These are phyloP conservation scores for Boletellus deceptivus DNA, from an alignment of 1,284 basidiomycete species.

Conservation along the genomic window DNA sequence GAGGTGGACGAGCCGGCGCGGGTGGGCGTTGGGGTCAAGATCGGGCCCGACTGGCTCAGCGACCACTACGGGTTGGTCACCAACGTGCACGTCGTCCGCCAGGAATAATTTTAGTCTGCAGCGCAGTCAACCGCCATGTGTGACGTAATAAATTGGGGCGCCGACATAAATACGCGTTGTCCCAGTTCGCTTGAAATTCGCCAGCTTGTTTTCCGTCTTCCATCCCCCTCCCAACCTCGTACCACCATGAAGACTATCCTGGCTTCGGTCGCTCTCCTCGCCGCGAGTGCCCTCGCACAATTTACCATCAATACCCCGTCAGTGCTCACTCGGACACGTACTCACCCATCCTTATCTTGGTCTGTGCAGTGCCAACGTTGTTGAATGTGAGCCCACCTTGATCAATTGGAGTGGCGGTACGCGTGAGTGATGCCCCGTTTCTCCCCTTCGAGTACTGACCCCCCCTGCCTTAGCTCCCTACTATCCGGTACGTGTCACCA, in stretches of 20 bases:
- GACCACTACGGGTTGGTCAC: constrained; percentile 65
- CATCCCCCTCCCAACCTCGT: background rate
- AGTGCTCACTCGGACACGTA: constrained; percentile 23
- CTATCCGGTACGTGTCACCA: constrained; percentile 44
- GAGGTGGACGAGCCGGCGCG: constrained; percentile 49
- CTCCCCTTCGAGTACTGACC: constrained; percentile 2
- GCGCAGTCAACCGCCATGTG: background rate
- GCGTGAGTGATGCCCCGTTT: constrained; percentile 37
- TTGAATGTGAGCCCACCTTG: constrained; percentile 51
- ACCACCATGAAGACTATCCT: constrained; percentile 46
- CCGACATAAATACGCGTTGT: constrained; percentile 29
- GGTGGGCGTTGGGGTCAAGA: constrained; percentile 54
- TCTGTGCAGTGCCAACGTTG: constrained; percentile 31
- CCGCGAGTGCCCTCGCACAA: constrained; percentile 38
- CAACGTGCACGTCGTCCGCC: constrained; percentile 37
- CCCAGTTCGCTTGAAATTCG: background rate
- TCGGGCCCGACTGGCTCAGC: constrained; percentile 49
- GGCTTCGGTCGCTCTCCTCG: constrained; percentile 40
- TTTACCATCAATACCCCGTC: constrained; percentile 62
- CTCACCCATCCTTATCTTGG: constrained; percentile 5
- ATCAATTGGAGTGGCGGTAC: constrained; percentile 51
- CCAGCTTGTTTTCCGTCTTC: background rate
- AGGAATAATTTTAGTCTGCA: constrained; percentile 4
- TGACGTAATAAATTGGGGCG: constrained; percentile 26
- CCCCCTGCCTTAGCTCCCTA: constrained; percentile 42